Evolutionary conservation across 257 asterid species (phyloP).

Genomic region (Capsicum pubescens): DNA sequence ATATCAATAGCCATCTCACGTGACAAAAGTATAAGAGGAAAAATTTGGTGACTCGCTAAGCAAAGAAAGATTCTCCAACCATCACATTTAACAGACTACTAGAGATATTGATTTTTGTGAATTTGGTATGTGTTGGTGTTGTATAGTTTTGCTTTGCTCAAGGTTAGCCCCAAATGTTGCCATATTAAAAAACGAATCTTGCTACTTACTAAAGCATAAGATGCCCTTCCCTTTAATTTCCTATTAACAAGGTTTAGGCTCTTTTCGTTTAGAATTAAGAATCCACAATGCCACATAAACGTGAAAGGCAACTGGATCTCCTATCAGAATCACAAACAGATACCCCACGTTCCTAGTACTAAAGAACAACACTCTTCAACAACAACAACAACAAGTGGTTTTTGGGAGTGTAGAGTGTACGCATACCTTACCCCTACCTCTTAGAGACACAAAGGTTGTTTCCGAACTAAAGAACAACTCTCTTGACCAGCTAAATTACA

Average conservation of each 20-base stretch:
- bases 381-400: not conserved
- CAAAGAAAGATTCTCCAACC: not conserved
- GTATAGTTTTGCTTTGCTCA: no score
- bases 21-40: not conserved
- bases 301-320: not conserved
- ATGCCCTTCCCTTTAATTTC: not conserved
- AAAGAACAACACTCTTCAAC: slow-evolving; percentile 20
- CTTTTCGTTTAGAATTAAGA: not conserved
- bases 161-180: not conserved
- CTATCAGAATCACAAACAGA: not conserved
- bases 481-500: not conserved
- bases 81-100: not conserved
- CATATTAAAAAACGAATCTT: not conserved
- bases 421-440: no score
- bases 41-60: not conserved
- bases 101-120: not conserved
- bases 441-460: no score
- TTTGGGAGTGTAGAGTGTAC: no score
- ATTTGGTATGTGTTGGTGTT: not conserved
- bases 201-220: not conserved
- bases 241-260: not conserved
- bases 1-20: not conserved
- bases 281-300: not conserved
- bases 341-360: not conserved
- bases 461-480: not conserved